A percentile compares a stretch with the other conserved stretches of the same genome.
phyloP scores from a whole-genome alignment of 352 stramenopile genomes.

The Pythium apleroticum region DNA sequence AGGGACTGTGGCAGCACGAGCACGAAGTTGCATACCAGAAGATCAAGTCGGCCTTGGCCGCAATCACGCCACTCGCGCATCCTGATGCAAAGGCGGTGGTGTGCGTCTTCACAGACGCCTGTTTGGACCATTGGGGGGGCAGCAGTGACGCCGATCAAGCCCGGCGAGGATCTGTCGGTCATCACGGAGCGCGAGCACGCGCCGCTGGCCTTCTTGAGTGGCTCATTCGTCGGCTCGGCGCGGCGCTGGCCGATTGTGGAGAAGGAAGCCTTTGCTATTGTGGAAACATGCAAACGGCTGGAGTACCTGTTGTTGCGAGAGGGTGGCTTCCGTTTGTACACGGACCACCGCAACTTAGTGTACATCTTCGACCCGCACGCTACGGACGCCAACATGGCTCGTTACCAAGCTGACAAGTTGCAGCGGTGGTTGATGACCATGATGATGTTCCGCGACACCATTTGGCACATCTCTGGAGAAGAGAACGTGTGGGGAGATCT shows the following conservation, averaged over 20 bases:
- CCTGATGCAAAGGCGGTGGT: not conserved
- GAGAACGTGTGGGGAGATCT: constrained; percentile 37
- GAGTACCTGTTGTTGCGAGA: constrained; percentile 25
- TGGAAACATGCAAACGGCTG: constrained; percentile 28
- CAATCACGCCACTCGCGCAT: not conserved
- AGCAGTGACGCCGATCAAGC: not conserved
- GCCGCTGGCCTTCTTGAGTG: not conserved
- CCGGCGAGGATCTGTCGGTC: not conserved
- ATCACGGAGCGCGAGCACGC: not conserved
- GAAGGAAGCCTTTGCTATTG: constrained; percentile 27
- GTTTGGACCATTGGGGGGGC: not conserved
- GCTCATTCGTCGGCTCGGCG: not conserved
- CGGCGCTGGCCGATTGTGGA: constrained; percentile 25
- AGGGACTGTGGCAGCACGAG: not conserved
- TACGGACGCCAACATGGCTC: constrained; percentile 9
- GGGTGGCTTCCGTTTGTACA: constrained; percentile 23
- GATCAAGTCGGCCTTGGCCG: not conserved
- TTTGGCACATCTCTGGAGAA: constrained; percentile 28
- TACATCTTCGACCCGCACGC: constrained; percentile 29
- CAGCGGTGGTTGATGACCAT: constrained; percentile 16
- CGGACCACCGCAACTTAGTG: constrained; percentile 27
- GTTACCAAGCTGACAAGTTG: constrained; percentile 33
- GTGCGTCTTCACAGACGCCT: not conserved
- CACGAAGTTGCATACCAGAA: not conserved
- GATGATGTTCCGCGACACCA: constrained; percentile 1